Percentiles rank a stretch among this genome's conserved stretches.
Conservation (phyloP, 805 yeast genomes). For the Candida nanaspora region DNA sequence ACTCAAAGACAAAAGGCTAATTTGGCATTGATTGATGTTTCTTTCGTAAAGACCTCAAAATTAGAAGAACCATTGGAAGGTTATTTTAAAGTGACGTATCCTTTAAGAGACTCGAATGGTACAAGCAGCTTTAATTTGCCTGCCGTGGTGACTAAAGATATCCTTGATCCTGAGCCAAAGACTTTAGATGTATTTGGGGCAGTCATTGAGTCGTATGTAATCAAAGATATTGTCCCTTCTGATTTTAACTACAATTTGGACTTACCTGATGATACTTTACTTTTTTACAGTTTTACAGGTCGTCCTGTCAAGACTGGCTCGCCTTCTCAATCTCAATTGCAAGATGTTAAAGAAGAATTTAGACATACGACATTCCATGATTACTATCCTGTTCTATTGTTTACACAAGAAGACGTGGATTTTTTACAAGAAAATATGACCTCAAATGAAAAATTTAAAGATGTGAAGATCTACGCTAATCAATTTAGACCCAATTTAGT, state of each 20-base stretch:
- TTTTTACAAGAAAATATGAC: constrained; percentile 12
- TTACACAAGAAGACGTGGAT: constrained; percentile 16
- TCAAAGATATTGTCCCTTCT: constrained; percentile 14
- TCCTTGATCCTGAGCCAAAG: constrained; percentile 7
- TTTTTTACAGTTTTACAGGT: constrained; percentile 20
- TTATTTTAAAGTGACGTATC: constrained; percentile 15
- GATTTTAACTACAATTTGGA: constrained; percentile 12
- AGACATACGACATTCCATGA: constrained; percentile 22
- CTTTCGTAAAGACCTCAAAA: constrained; percentile 7
- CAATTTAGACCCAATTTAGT: constrained; percentile 23
- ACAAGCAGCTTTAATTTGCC: constrained; percentile 12
- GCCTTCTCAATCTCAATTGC: constrained; percentile 7
- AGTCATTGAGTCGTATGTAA: background rate
- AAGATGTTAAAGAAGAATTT: background rate
- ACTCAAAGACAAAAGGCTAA: constrained; percentile 10
- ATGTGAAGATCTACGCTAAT: constrained; percentile 8
- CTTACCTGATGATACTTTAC: constrained; percentile 13
- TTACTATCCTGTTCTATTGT: constrained; percentile 22
- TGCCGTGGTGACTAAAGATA: constrained; percentile 10
- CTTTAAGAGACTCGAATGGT: background rate
- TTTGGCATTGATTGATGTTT: constrained; percentile 6
- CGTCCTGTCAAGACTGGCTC: constrained; percentile 20
- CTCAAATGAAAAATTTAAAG: constrained; percentile 6
- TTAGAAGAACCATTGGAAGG: background rate
- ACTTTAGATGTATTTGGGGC: constrained; percentile 1